A percentile compares a stretch with the other conserved stretches of the same genome.
These are phyloP conservation scores for Flueggea neowawraea DNA, from an alignment of 441 rosid genomes.

Conservation along the genomic window DNA sequence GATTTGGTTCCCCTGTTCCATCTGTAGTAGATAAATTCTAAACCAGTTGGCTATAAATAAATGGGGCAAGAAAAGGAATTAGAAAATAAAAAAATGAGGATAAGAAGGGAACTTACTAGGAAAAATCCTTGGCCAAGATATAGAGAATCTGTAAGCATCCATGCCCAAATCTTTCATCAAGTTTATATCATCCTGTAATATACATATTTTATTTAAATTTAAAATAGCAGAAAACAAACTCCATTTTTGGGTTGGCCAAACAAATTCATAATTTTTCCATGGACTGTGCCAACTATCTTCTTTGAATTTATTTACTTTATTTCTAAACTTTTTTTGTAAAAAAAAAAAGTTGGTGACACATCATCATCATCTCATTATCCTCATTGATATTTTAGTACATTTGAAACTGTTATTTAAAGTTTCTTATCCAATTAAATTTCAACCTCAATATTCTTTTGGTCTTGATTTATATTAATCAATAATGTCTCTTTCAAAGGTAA, in stretches of 20 bases:
- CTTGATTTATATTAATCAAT: not conserved
- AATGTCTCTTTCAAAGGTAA: too few relatives aligned
- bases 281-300: too few relatives aligned
- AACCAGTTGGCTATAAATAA: constrained; percentile 10
- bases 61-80: not conserved
- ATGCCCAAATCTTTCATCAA: constrained; percentile 85
- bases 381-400: not conserved
- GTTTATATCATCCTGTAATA: constrained; percentile 61
- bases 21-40: constrained; percentile 35
- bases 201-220: constrained; percentile 1
- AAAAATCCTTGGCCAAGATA: constrained; percentile 91
- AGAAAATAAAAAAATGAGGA: not conserved
- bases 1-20: constrained; percentile 74
- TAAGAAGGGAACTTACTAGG: constrained; percentile 46
- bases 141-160: constrained; percentile 91
- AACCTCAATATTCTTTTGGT: not conserved
- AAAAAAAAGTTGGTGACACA: constrained; percentile 12
- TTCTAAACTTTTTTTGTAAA: too few relatives aligned
- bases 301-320: too few relatives aligned
- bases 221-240: too few relatives aligned
- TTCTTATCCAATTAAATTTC: constrained; percentile 15
- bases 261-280: too few relatives aligned
- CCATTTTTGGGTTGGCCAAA: too few relatives aligned
- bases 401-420: not conserved
- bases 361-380: constrained; percentile 16